Conservation (phyloP, 1,139 yeast species). For the Diutina sp. region DNA sequence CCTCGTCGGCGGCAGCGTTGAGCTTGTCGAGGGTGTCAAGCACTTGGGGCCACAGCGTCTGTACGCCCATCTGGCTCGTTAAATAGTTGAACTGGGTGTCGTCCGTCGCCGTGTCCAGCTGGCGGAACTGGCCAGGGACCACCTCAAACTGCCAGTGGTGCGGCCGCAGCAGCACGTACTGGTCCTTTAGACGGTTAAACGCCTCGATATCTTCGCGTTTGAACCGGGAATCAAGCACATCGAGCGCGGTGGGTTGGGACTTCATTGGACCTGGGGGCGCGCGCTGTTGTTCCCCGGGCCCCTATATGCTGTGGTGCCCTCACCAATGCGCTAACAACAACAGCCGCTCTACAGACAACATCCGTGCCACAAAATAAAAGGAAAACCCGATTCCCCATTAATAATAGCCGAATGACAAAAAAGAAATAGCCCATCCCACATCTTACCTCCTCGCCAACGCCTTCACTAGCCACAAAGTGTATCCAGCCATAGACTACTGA, state of each 20-base stretch:
- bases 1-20: constrained; percentile 18
- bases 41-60: constrained; percentile 33
- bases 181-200: constrained; percentile 3
- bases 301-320: too few species aligned
- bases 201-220: constrained; percentile 5
- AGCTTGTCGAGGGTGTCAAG: constrained; percentile 19
- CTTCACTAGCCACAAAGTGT: too few species aligned
- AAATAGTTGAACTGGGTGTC: constrained; percentile 36
- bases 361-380: too few species aligned
- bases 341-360: too few species aligned
- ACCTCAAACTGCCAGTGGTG: constrained; percentile 27
- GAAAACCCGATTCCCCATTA: too few species aligned
- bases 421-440: too few species aligned
- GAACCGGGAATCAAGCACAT: constrained; percentile 6
- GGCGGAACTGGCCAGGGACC: constrained; percentile 39
- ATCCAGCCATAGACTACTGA: too few species aligned
- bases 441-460: too few species aligned
- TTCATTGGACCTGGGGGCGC: not conserved
- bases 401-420: too few species aligned
- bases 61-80: constrained; percentile 34
- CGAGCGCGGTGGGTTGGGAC: constrained; percentile 3
- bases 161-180: not conserved
- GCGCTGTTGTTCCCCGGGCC: too few species aligned
- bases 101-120: constrained; percentile 30
- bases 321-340: too few species aligned